Base-by-base conservation (phyloP, 352 stramenopile genomes). In the Phytophthora quininea region DNA sequence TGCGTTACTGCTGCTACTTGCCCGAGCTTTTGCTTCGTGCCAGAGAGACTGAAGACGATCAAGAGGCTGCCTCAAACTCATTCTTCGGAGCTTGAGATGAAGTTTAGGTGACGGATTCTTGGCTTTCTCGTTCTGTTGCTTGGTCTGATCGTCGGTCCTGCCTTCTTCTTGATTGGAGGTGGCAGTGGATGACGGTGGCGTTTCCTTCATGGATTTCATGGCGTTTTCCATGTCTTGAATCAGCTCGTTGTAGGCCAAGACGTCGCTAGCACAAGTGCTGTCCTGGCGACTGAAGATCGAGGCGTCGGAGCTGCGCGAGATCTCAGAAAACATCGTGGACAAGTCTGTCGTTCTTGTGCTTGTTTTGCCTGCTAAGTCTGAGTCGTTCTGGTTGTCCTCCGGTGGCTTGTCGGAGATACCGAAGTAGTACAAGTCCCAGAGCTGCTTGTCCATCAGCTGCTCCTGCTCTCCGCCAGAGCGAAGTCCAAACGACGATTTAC, bases 161-260 rank as follows among this genome's bases (percentile, higher is more conserved):
- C 10, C 48, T 3, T 43, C 14, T 37, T 68, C 71, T 12, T 76
- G 64, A 38, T 70, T 76, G 10, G 58, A 76, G n/a, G 14, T 9
- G 24, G 27, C 49, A 37, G 53, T 71, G 6, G 54, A 8, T 27
- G 48, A 38, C 60, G 64, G 47, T 10, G 57, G 50, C 6, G 38
- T 54, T 8, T 75, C 54, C 8, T 75, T 55, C 57, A 65, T 68
- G 7, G 57, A 63, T 19, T 53, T 71, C 54, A 76, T 68, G 8
- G 62, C 62, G 38, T 56, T 73, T 57, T 91, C 82, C 74, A 91
- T 81, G 29, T 86, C 70, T 54, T 84, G 80, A 60, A 91, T 91
- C 35, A 82, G 74, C 33, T 87, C 78, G 52, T 89, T 91, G 64
- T 88, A 91, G 1, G 66, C 71, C 38, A 88, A 55, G 9, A 87